These are phyloP conservation scores for Ophiostoma triangulosporum DNA, from an alignment of 2,329 filamentous ascomycete genomes.

Conservation along the genomic window DNA sequence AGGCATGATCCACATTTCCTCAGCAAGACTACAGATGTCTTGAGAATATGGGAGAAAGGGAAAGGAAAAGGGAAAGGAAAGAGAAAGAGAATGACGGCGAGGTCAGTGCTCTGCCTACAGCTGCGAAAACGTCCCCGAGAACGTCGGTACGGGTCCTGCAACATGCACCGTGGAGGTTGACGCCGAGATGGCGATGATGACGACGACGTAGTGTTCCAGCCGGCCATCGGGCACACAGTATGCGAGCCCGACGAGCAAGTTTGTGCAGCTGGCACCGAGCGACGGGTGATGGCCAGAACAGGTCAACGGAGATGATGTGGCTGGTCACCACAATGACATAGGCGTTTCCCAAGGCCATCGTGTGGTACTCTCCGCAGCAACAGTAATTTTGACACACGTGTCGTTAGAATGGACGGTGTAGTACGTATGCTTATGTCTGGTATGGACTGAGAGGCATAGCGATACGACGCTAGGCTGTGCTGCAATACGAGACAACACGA, in stretches of 20 bases:
- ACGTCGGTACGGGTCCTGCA: no score
- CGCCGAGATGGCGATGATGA: no score
- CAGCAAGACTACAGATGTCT: no score
- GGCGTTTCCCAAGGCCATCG: neutral
- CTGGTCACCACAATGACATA: neutral
- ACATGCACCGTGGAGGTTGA: no score
- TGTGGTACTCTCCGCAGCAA: constrained; percentile 1
- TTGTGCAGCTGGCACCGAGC: neutral
- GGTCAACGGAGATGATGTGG: neutral
- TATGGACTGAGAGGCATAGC: neutral
- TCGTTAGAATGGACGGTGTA: neutral
- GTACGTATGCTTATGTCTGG: no score
- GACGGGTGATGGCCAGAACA: constrained; percentile 2
- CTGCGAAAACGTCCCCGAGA: no score
- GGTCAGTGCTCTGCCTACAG: no score
- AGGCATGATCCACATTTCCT: no score
- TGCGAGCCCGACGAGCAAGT: constrained; percentile 2
- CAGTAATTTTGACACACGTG: constrained; percentile 9
- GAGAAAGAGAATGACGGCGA: no score
- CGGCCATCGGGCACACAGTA: neutral
- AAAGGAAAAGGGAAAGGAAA: no score
- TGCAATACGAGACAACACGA: neutral
- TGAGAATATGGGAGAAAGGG: no score
- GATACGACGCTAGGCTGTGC: neutral
- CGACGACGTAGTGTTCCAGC: neutral